Evolutionary conservation across 768 basidiomycete genomes (phyloP).

Genomic region (Coprinellus aureogranulatus): DNA sequence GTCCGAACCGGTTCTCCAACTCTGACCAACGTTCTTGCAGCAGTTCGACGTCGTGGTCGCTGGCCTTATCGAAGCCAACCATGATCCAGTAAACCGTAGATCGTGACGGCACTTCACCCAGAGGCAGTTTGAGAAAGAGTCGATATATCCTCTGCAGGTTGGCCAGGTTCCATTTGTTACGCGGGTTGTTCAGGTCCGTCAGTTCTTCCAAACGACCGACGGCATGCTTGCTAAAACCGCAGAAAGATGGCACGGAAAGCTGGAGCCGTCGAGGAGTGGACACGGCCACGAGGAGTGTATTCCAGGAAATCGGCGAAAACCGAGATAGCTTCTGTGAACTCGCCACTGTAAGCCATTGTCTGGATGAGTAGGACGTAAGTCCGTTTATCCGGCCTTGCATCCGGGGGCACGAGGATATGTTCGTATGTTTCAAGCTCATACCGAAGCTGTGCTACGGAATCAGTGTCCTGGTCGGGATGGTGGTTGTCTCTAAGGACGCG

Average conservation of each 20-base stretch:
- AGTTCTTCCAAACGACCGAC: slow-evolving; percentile 18
- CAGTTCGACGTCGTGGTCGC: slow-evolving; percentile 44
- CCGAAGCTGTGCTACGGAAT: slow-evolving; percentile 33
- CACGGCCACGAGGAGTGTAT: slow-evolving; percentile 29
- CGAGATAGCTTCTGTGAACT: slow-evolving; percentile 60
- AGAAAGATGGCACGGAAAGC: slow-evolving; percentile 73
- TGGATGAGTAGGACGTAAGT: slow-evolving; percentile 75
- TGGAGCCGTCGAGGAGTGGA: slow-evolving; percentile 38
- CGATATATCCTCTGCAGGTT: slow-evolving; percentile 59
- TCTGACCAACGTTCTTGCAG: slow-evolving; percentile 56
- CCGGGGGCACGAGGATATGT: slow-evolving; percentile 40
- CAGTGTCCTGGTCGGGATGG: slow-evolving; percentile 33
- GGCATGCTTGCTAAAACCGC: slow-evolving; percentile 66
- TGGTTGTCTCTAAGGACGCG: slow-evolving; percentile 57
- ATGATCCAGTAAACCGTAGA: slow-evolving; percentile 66
- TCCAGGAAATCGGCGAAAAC: slow-evolving; percentile 34
- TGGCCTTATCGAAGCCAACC: slow-evolving; percentile 61
- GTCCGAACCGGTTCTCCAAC: slow-evolving; percentile 54
- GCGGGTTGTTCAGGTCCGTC: slow-evolving; percentile 3
- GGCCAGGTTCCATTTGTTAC: slow-evolving; percentile 50
- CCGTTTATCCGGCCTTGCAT: slow-evolving; percentile 55
- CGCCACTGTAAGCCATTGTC: slow-evolving; percentile 65
- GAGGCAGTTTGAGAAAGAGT: slow-evolving; percentile 59
- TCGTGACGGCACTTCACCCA: slow-evolving; percentile 39
- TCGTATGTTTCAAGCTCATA: slow-evolving; percentile 42